phyloP scores from a whole-genome alignment of 805 yeast genomes.

The Teunomyces tritomae region DNA sequence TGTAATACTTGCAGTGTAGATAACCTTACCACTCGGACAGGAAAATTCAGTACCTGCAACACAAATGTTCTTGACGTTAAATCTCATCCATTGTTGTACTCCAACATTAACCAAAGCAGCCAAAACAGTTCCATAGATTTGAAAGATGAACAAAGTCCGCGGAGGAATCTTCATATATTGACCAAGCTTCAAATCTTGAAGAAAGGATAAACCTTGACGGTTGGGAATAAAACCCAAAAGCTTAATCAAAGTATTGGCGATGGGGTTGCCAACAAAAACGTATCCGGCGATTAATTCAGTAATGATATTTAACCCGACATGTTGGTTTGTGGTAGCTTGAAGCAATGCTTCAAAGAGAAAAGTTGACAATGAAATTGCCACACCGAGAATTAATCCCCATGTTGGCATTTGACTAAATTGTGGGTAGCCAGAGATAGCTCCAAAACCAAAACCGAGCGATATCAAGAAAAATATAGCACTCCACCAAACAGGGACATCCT shows the following conservation, averaged over 20 bases:
- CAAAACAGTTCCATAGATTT: conserved; percentile 17
- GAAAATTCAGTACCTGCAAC: conserved; percentile 14
- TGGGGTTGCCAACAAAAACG: conserved; percentile 16
- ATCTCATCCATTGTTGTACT: conserved; percentile 22
- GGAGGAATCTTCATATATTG: conserved; percentile 21
- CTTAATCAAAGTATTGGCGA: conserved; percentile 19
- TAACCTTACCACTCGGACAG: conserved; percentile 19
- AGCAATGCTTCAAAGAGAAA: conserved; percentile 17
- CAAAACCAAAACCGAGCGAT: conserved; percentile 15
- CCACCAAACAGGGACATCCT: conserved; percentile 23
- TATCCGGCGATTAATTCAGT: conserved; percentile 19
- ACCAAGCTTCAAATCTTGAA: conserved; percentile 17
- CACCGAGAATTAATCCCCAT: conserved; percentile 16
- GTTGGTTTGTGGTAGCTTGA: conserved; percentile 18
- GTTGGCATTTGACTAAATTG: conserved; percentile 16
- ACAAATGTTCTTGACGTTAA: conserved; percentile 18
- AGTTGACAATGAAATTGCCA: conserved; percentile 12
- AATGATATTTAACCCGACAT: conserved; percentile 18
- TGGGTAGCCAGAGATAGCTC: conserved; percentile 14
- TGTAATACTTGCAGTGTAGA: conserved; percentile 17
- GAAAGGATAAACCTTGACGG: conserved; percentile 17
- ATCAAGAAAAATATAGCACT: conserved; percentile 22
- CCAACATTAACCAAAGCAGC: conserved; percentile 23
- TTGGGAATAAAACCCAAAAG: conserved; percentile 18
- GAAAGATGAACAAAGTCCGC: conserved; percentile 15